Conservation (phyloP, 2,329 filamentous ascomycete species). For the Aspergillus candidus region DNA sequence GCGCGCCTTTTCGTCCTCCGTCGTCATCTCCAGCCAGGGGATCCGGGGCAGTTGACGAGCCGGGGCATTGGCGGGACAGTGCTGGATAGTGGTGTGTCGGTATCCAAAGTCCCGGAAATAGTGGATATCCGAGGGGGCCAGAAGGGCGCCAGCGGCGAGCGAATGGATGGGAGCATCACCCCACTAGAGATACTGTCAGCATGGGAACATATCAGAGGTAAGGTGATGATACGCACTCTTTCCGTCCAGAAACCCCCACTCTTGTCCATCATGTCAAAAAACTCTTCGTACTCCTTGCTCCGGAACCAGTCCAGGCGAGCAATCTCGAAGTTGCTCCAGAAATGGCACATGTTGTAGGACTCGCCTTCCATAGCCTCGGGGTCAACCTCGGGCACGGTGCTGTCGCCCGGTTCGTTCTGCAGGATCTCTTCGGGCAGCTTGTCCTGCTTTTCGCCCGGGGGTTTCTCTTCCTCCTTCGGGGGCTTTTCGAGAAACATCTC, state of each 20-base stretch:
- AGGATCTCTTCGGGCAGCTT: conserved; percentile 76
- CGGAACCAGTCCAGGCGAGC: conserved; percentile 91
- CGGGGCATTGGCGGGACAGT: conserved; percentile 93
- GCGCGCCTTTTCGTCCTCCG: conserved; percentile 72
- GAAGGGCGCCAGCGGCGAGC: conserved; percentile 81
- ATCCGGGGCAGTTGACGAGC: conserved; percentile 73
- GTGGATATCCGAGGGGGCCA: conserved; percentile 78
- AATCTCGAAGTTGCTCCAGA: conserved; percentile 99
- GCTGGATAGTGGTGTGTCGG: conserved; percentile 96
- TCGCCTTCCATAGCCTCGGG: conserved; percentile 94
- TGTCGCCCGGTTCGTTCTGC: conserved; percentile 64
- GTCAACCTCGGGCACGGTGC: conserved; percentile 72
- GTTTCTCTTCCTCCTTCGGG: conserved; percentile 45
- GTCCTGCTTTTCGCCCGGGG: conserved; percentile 60
- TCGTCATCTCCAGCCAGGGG: conserved; percentile 77
- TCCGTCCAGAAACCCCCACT: conserved; percentile 99
- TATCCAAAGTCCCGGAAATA: conserved; percentile 99
- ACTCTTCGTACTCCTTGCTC: conserved; percentile 94
- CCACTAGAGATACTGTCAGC: conserved; percentile 59
- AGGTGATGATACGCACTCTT: conserved; percentile 55
- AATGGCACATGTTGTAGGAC: conserved; percentile 99
- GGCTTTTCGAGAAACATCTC: conserved; percentile 92
- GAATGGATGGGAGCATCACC: conserved; percentile 98
- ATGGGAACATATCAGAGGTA: neutral
- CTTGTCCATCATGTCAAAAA: conserved; percentile 98